Evolutionary conservation across 176 grass and related monocot species (phyloP), one percentile per base, ranked within the genome.

Genomic region (Typha latifolia): DNA sequence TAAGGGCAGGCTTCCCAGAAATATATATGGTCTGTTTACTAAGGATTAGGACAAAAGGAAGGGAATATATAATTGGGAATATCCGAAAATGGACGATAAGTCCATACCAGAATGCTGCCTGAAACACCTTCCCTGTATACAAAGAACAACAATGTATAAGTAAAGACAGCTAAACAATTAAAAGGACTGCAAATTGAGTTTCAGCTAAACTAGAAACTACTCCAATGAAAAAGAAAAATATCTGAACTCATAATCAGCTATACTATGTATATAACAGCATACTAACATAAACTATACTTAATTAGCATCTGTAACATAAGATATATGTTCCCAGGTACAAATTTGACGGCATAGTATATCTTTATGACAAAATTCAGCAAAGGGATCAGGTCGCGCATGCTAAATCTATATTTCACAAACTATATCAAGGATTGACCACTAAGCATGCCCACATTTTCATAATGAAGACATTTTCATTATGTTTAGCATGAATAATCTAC

Each of bases 71-170:
- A 53, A 97, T 92, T 47, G 93, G 93, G 69, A 92, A 97, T 68
- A 93, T 90, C 61, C 94, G 79, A 84, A 96, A 96, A 78, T 91
- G 92, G 53, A 91, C 94, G 63, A 97, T 82, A 61, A 93, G 61
- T 48, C 86, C 89, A 78, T 93, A 97, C 88, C 88, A 90, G 52
- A 97, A 90, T 69, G 94, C 89, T 70, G 81, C 89, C 70, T 92
- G 94, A 72, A 90, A 68, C 19, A 97, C 78, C 78, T 78, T 83
- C 75, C 89, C 89, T 90, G 49, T 66, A 86, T 48, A 77, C 68
- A 10, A 3, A 43, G 37, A 51, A 80, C 12, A 72, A 23, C 19
- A 77, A 48, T 63, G 74, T 64, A 47, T 47, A 65, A 43, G 37
- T 10, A 66, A 71, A 73, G 74, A 71, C 12, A 43, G 37, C 6